These are phyloP conservation scores for Lactarius vividus DNA, from an alignment of 768 basidiomycete genomes.

Conservation along the genomic window DNA sequence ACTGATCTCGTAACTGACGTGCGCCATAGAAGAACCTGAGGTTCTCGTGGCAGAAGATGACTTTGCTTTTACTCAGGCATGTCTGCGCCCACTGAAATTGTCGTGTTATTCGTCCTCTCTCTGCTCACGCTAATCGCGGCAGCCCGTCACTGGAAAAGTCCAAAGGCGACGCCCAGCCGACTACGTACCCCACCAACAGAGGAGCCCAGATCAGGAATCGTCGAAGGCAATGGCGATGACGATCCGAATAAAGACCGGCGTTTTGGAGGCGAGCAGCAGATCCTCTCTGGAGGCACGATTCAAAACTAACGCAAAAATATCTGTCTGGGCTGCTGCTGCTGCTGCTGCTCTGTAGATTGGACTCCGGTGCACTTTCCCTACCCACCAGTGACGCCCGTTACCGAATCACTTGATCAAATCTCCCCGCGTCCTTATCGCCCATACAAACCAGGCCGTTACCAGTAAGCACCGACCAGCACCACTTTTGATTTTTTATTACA, in stretches of 20 bases:
- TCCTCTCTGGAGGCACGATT: neutral
- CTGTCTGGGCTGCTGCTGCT: neutral
- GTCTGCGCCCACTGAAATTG: constrained; percentile 1
- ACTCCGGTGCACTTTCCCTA: constrained; percentile 49
- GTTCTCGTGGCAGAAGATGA: neutral
- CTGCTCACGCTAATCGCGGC: neutral
- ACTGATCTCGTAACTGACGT: neutral
- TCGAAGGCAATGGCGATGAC: neutral
- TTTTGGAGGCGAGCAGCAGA: constrained; percentile 29
- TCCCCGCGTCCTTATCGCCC: constrained; percentile 64
- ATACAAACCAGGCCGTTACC: constrained; percentile 59
- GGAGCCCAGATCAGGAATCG: neutral
- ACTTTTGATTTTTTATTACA: neutral
- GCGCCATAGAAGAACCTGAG: neutral
- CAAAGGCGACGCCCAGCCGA: neutral
- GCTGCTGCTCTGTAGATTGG: constrained; percentile 44
- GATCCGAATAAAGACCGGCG: constrained; percentile 30
- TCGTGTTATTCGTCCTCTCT: neutral
- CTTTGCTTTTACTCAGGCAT: neutral
- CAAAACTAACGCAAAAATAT: neutral
- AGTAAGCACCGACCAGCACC: constrained; percentile 38
- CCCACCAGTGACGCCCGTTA: constrained; percentile 46
- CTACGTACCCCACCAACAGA: neutral
- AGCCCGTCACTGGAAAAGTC: neutral
- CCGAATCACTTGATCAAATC: constrained; percentile 41